Base-by-base conservation (phyloP, 2,329 filamentous ascomycete species). In the Davidsoniella australis region DNA sequence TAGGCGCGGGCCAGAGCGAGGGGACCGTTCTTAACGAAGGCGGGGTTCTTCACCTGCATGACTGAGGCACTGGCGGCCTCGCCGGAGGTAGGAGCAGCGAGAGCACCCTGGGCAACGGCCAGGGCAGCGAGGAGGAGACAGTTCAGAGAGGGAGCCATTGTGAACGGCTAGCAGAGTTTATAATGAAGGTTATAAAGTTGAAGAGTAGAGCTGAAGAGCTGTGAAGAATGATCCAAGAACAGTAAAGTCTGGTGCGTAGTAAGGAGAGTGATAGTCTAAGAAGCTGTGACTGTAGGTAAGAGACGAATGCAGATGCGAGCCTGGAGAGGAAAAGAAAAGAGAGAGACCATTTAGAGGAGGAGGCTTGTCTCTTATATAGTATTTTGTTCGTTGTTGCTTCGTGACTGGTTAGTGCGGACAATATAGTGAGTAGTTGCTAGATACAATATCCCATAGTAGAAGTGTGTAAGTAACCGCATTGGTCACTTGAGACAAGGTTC, bases 1-100 rank as follows among this genome's bases (percentile, higher is more conserved):
- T 64, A 64, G 40, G 58, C 58, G 50, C 58, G 61, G 56, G 62
- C 63, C 16, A 65, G 56, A 10, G 60, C 60, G 16, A 58, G 44
- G 1, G 63, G 59, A 14, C 63, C 63, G 49, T 56, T 58, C 24
- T 24, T 20, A 23, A 49, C 52, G 57, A 50, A 61, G 48, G 48
- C 48, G 33, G 45, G 49, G 49, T 52, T 53, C 50, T 14, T 3
- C 20, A 49, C 47, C 40, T 49, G 47, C 40, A 43, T 41, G 24
- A 49, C 20, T 26, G 47, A 49, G n/a, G 47, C 16, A 29, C 42
- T 20, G 23, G 47, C 38, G 39, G 38, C 47, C 39, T 49, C 43
- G 39, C 39, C 43, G 42, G 42, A 4, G 29, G 23, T 29, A 24
- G 45, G 45, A 24, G 47, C 47, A 17, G 20, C 47, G 26, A 49